Base-by-base conservation (phyloP, 169 alveolate species). In the Plasmodium coatneyi region DNA sequence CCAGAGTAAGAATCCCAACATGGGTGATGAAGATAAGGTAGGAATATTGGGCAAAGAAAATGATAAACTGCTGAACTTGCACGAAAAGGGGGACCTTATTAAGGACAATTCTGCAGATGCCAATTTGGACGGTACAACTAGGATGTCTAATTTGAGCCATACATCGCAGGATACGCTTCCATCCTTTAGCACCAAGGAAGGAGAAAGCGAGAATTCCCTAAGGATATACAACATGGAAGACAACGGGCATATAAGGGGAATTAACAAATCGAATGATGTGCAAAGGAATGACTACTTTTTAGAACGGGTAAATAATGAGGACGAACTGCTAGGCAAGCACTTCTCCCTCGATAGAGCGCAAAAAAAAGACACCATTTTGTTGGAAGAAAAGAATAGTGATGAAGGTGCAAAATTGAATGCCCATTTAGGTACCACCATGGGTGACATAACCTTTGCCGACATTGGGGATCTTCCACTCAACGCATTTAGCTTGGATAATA, bases 371-470 rank as follows among this genome's bases (percentile, higher is more conserved):
- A 16, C 19, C 32, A 52, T 4, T 16, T 36, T 72, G 32, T 30
- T 72, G 43, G 80, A 74, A 72, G 76, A 25, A 49, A 32, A 74
- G 19, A 84, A 71, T 30, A 32, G n/a, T 74, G 41, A 74, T 25
- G 76, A 83, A 6, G 32, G 36, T 83, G 52, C 70, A 39, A 72
- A 19, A 16, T 6, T 70, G 5, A 41, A 52, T 46, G 6, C 28
- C 39, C 71, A 32, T 74, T 30, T 86, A 86, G 70, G 46, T 39
- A 78, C 34, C 7, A 54, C 39, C 56, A 46, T 71, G 56, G 84
- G 78, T 49, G 78, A 43, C 16, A 25, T 71, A 19, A 22, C 41
- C 16, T 39, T 79, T 71, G 5, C 71, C 16, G 80, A 66, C n/a
- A 19, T 39, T 25, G 34, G 52, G 7, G 70, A 39, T n/a, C 25